Conservation (phyloP, 805 yeast genomes). For the Metschnikowia hibisci region DNA sequence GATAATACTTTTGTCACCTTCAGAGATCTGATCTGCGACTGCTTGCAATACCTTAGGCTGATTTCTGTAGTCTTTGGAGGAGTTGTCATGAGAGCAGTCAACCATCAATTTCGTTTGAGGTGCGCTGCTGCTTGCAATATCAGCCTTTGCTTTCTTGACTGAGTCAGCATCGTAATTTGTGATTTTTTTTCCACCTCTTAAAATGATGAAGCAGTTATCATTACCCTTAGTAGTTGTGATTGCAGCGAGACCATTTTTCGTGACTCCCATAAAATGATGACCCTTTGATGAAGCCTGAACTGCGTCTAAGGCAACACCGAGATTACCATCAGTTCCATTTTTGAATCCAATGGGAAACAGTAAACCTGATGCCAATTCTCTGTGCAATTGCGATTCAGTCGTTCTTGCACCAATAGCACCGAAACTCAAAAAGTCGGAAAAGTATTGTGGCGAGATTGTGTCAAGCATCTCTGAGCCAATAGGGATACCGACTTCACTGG, state of each 20-base stretch:
- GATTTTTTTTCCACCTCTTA: slow-evolving; percentile 94
- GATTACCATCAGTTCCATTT: slow-evolving; percentile 95
- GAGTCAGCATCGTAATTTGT: slow-evolving; percentile 82
- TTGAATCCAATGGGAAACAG: slow-evolving; percentile 98
- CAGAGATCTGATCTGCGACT: slow-evolving; percentile 72
- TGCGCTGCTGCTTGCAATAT: slow-evolving; percentile 45
- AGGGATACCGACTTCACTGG: slow-evolving; percentile 64
- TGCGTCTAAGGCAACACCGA: slow-evolving; percentile 94
- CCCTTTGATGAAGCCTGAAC: slow-evolving; percentile 87
- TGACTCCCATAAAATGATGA: slow-evolving; percentile 91
- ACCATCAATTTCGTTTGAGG: slow-evolving; percentile 69
- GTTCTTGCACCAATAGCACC: slow-evolving; percentile 99
- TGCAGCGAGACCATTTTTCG: slow-evolving; percentile 94
- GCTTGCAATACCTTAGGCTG: slow-evolving; percentile 85
- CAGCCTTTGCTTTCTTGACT: slow-evolving; percentile 52
- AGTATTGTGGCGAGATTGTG: slow-evolving; percentile 94
- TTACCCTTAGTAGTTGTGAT: slow-evolving; percentile 95
- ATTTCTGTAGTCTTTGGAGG: slow-evolving; percentile 83
- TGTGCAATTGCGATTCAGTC: slow-evolving; percentile 94
- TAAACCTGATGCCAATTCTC: slow-evolving; percentile 94
- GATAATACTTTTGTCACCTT: slow-evolving; percentile 73
- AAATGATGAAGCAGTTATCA: slow-evolving; percentile 80
- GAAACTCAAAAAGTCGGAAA: slow-evolving; percentile 86
- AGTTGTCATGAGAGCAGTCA: slow-evolving; percentile 97
- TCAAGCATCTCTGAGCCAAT: slow-evolving; percentile 98